Evolutionary conservation across 2,329 filamentous ascomycete genomes (phyloP).

Genomic region (Leptodontidium sp.): DNA sequence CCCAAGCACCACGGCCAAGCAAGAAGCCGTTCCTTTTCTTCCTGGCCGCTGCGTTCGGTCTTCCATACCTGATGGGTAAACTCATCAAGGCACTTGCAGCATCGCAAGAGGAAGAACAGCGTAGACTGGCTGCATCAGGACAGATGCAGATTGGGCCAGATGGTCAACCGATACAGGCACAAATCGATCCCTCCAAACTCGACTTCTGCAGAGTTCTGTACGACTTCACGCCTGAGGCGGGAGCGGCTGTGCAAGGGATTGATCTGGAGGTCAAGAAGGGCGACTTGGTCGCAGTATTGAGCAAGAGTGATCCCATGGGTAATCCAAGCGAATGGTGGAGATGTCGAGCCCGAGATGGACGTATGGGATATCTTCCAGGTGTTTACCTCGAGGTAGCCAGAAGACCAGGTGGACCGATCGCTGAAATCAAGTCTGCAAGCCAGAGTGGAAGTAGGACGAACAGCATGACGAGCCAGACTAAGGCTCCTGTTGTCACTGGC

Average conservation of each 20-base stretch:
- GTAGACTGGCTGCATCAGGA: conserved; percentile 61
- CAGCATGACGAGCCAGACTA: conserved; percentile 51
- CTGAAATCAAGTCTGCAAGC: conserved; percentile 46
- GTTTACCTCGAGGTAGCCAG: conserved; percentile 85
- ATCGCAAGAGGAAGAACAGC: conserved; percentile 82
- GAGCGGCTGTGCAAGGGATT: conserved; percentile 71
- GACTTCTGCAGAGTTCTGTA: conserved; percentile 96
- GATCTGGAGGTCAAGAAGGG: conserved; percentile 94
- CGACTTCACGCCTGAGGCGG: conserved; percentile 86
- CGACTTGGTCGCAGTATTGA: conserved; percentile 91
- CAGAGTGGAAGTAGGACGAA: conserved; percentile 56
- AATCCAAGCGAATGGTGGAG: conserved; percentile 97
- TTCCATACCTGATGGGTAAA: conserved; percentile 97
- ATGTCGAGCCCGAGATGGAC: conserved; percentile 87
- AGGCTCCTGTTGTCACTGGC: conserved; percentile 59
- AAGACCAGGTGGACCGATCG: conserved; percentile 55
- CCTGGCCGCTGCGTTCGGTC: conserved; percentile 89
- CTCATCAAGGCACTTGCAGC: conserved; percentile 86
- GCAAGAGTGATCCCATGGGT: conserved; percentile 90
- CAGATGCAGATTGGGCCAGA: conserved; percentile 61
- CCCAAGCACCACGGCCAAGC: conserved; percentile 74
- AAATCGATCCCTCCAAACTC: conserved; percentile 86
- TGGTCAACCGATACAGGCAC: conserved; percentile 54
- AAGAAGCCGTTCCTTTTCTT: conserved; percentile 98
- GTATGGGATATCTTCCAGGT: conserved; percentile 89